These are phyloP conservation scores for Thelonectria blattea DNA, from an alignment of 2,329 filamentous ascomycete species.

Conservation along the genomic window DNA sequence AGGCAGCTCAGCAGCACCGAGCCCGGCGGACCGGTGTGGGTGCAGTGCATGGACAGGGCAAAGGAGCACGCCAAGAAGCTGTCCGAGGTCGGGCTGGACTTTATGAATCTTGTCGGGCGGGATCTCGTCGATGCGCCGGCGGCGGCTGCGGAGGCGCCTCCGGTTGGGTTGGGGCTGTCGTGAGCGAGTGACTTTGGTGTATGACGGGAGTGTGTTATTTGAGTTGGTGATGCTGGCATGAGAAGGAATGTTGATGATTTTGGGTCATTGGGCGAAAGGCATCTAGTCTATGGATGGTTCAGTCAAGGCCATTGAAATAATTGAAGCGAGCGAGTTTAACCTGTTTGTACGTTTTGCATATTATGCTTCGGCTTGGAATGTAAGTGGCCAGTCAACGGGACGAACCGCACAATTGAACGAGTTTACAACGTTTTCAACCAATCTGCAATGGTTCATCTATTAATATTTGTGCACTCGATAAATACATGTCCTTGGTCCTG, in stretches of 20 bases:
- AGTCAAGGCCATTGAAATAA: neutral
- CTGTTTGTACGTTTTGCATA: neutral
- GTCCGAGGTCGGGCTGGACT: conserved; percentile 87
- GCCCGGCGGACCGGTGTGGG: conserved; percentile 76
- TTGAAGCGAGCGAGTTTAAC: neutral
- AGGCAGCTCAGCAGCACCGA: conserved; percentile 89
- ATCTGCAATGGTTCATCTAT: neutral
- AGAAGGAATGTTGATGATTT: neutral
- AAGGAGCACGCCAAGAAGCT: conserved; percentile 81
- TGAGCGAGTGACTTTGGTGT: conserved; percentile 20
- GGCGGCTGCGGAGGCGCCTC: conserved; percentile 12
- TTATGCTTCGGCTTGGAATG: neutral
- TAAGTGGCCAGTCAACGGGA: too few species aligned
- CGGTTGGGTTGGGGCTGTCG: conserved; percentile 41
- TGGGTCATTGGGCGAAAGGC: neutral
- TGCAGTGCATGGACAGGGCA: conserved; percentile 81
- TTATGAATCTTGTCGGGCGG: conserved; percentile 78
- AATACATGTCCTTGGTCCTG: too few species aligned
- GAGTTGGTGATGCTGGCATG: neutral
- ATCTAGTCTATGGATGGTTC: neutral
- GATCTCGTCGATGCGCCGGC: conserved; percentile 47
- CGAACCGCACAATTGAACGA: too few species aligned
- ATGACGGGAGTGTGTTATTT: neutral
- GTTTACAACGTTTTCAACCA: too few species aligned
- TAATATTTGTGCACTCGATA: neutral